These are phyloP conservation scores for Blastomyces parvus DNA, from an alignment of 2,329 filamentous ascomycete species.

Conservation along the genomic window DNA sequence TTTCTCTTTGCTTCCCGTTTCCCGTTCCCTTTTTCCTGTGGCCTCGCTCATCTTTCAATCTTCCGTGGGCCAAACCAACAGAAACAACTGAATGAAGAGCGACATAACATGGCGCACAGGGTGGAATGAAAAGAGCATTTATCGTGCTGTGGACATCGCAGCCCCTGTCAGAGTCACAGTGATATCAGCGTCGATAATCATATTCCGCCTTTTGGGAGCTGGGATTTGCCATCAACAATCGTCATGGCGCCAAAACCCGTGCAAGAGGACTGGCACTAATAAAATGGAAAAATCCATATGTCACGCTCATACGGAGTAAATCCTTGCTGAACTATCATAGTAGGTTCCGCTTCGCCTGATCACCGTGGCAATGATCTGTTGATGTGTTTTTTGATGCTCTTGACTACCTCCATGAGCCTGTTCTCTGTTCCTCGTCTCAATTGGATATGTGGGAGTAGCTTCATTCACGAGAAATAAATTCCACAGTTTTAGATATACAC, in stretches of 20 bases:
- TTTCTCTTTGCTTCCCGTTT: not conserved
- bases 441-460: not conserved
- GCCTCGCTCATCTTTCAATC: not conserved
- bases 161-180: not conserved
- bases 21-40: not conserved
- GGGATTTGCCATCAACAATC: not conserved
- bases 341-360: not conserved
- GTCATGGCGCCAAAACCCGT: not conserved
- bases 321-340: not conserved
- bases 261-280: not conserved
- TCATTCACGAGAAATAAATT: not conserved
- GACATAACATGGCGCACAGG: not conserved
- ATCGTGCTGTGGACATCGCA: not conserved
- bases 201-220: not conserved
- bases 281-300: not conserved
- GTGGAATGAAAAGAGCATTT: not conserved
- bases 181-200: not conserved
- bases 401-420: not conserved
- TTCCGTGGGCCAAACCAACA: not conserved
- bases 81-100: not conserved
- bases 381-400: too few species aligned
- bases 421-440: not conserved
- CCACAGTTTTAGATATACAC: not conserved
- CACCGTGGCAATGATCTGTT: not conserved
- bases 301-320: not conserved